Base-by-base conservation (phyloP, 257 asterid species). In the Verbascum thapsus region DNA sequence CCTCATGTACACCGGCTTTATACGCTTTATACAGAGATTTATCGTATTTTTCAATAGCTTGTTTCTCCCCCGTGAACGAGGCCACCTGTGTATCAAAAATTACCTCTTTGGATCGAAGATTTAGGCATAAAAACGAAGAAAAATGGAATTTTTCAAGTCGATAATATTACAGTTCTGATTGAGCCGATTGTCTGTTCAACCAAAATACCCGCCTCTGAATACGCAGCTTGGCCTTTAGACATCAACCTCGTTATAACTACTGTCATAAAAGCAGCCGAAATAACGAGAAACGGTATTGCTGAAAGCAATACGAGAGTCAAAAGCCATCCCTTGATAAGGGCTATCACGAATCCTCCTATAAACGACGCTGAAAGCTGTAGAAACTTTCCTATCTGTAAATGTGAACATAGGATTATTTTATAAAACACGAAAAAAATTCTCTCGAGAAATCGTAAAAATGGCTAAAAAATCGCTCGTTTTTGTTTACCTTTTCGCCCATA, bases 401-500 rank as follows among this genome's bases (percentile, higher is more conserved):
- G 17, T 40, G 0, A 15, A 57, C 7, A 53, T 7, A 34, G 18
- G 40, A 15, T 32, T 63, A 5, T 38, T n/a, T n/a, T n/a, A n/a
- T n/a, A n/a, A n/a, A n/a, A n/a, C n/a, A n/a, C n/a, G n/a, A n/a
- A n/a, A n/a, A n/a, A n/a, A n/a, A n/a, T n/a, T n/a, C n/a, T n/a
- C n/a, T n/a, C n/a, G n/a, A n/a, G n/a, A n/a, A n/a, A n/a, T n/a
- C n/a, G n/a, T n/a, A n/a, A n/a, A n/a, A n/a, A n/a, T n/a, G n/a
- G n/a, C n/a, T n/a, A n/a, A 26, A 26, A 26, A 26, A 26, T 26
- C 32, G 5, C 32, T 26, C 32, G 32, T 1, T 26, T 26, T 26
- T 26, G 3, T 10, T 45, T 74, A 85, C 92, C 90, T 79, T 86
- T 69, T 86, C 90, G 8, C 95, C 95, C 56, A 83, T 83, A n/a